phyloP scores from a whole-genome alignment of 257 asterid genomes.

The Fraxinus quadrangulata region DNA sequence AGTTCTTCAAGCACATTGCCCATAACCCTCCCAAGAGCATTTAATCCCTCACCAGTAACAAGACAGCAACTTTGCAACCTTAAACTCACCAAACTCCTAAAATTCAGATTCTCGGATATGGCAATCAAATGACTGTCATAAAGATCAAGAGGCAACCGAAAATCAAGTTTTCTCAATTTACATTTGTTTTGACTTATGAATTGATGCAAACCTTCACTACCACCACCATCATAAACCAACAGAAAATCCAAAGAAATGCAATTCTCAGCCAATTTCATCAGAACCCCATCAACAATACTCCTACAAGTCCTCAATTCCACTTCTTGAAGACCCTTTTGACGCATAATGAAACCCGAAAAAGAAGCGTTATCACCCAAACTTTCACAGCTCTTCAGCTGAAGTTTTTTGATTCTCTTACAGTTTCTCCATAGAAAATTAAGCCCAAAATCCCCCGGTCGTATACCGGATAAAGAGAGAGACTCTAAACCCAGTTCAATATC shows the following conservation, averaged over 20 bases:
- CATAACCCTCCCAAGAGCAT: conserved; percentile 42
- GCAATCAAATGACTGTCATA: conserved; percentile 64
- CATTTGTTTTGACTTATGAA: conserved; percentile 52
- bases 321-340: conserved; percentile 41
- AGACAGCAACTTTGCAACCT: conserved; percentile 76
- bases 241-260: conserved; percentile 50
- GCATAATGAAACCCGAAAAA: conserved; percentile 43
- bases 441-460: conserved; percentile 48
- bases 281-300: conserved; percentile 48
- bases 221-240: conserved; percentile 74
- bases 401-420: conserved; percentile 50
- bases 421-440: conserved; percentile 63
- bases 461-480: conserved; percentile 53
- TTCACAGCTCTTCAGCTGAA: conserved; percentile 63
- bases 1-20: conserved; percentile 53
- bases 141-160: conserved; percentile 82
- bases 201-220: conserved; percentile 60
- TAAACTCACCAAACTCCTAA: conserved; percentile 50
- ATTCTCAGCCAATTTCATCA: conserved; percentile 47
- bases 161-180: conserved; percentile 51
- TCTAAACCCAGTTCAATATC: conserved; percentile 51
- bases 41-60: conserved; percentile 66
- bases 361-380: conserved; percentile 63
- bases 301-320: conserved; percentile 68
- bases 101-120: conserved; percentile 52